phyloP scores from a whole-genome alignment of 768 basidiomycete species.

The Suillus fuscotomentosus region DNA sequence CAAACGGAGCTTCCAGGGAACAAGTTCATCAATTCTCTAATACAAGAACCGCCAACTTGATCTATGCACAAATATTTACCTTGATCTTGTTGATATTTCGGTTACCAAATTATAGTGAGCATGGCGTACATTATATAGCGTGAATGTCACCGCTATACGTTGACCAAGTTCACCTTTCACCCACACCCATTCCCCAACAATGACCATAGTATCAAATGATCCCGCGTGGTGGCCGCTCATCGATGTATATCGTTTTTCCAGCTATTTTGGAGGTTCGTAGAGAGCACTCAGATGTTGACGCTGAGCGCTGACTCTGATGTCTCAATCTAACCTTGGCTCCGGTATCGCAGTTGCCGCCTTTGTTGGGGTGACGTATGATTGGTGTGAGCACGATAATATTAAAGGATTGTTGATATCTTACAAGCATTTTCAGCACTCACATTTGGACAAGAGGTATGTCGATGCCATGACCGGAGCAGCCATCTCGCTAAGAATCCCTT shows the following conservation, averaged over 20 bases:
- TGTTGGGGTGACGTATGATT: not conserved
- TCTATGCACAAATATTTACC: no score
- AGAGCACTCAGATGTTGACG: not conserved
- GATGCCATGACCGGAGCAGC: rapidly evolving
- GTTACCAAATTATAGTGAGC: not conserved
- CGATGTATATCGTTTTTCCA: not conserved
- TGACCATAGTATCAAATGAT: not conserved
- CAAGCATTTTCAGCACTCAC: not conserved
- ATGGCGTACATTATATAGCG: not conserved
- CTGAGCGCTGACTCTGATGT: not conserved
- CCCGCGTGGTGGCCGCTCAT: not conserved
- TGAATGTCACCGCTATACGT: not conserved
- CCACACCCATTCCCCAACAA: not conserved
- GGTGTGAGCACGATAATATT: not conserved
- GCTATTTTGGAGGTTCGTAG: not conserved
- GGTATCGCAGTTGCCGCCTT: not conserved
- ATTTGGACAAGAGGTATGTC: not conserved
- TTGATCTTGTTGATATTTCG: no score
- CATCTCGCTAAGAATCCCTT: not conserved
- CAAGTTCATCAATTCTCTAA: no score
- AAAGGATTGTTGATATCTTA: not conserved
- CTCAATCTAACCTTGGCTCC: not conserved
- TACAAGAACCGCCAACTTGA: no score
- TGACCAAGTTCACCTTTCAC: not conserved
- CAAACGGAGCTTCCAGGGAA: no score